Evolutionary conservation across 768 basidiomycete genomes (phyloP), one percentile per base, ranked within the genome.

Genomic region (Infundibulicybe gibba): DNA sequence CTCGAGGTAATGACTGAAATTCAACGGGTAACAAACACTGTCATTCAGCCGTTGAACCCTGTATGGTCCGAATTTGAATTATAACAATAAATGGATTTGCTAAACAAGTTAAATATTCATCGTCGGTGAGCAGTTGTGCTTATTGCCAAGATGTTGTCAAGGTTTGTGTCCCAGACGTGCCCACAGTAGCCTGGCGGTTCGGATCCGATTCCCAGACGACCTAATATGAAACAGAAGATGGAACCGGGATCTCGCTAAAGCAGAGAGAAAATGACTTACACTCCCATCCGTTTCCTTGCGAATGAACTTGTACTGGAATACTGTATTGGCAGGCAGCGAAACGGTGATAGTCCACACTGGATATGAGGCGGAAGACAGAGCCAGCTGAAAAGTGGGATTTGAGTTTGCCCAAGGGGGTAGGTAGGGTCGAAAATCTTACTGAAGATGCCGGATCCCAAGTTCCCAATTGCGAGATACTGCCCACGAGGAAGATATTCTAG

Each of bases 171-270:
- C 69, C 73, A 3, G 70, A 70, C 1, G 64, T 39, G 19, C 58
- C 67, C 3, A 72, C 68, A 9, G 71, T 79, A 2, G 63, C 70
- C 35, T 70, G 65, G 33, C 80, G 68, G 51, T 83, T 80, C 2
- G 82, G 80, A 52, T 81, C 79, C 0, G 77, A 77, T 56, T 85
- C 83, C 81, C 81, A 83, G 6, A 69, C 65, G 40, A 85, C 59
- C 79, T 78, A n/a, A 43, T 32, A 45, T 19, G 3, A 32, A 41
- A 19, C n/a, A 37, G 21, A 16, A 32, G 13, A 34, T 16, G 17
- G n/a, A 20, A 17, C 37, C 25, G 44, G 49, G 5, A 41, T 51
- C 43, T 2, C 5, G 3, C 17, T 34, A 49, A 32, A 20, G 8
- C 5, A 17, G 14, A 10, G 17, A 14, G n/a, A n/a, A 8, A 42